A percentile compares a stretch with the other conserved stretches of the same genome.
Conservation (phyloP, 345 rosid species). For the Fremontodendron californicum region DNA sequence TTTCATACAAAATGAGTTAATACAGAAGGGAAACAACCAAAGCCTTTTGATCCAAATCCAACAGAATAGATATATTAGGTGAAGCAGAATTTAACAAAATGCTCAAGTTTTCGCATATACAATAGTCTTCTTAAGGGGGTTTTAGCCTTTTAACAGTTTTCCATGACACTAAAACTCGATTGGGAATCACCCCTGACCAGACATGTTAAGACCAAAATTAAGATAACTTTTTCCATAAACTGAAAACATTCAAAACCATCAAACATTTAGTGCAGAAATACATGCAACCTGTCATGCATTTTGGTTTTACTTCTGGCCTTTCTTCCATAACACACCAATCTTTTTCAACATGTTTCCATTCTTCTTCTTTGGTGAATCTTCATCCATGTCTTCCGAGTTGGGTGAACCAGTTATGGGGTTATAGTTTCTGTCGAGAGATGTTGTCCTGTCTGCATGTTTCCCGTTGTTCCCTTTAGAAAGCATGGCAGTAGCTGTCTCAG, state of each 20-base stretch:
- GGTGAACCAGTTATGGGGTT: slow-evolving; percentile 55
- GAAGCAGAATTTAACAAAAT: not conserved
- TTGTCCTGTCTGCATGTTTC: slow-evolving; percentile 55
- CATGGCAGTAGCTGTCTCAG: slow-evolving; percentile 92
- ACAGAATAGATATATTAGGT: not conserved
- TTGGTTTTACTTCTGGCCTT: slow-evolving; percentile 52
- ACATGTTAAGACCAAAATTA: not conserved
- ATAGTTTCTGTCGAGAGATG: slow-evolving; percentile 50
- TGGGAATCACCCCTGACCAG: not conserved
- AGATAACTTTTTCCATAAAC: not conserved
- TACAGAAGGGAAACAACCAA: no score
- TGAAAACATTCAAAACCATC: not conserved
- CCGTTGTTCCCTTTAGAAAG: slow-evolving; percentile 71
- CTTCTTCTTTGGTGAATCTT: slow-evolving; percentile 88
- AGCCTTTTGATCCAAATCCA: no score
- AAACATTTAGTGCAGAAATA: not conserved
- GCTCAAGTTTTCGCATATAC: not conserved
- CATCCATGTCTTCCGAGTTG: slow-evolving; percentile 69
- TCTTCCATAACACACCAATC: slow-evolving; percentile 88
- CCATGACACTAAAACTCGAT: not conserved
- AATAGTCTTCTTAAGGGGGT: not conserved
- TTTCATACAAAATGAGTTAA: no score
- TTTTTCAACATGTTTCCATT: slow-evolving; percentile 88
- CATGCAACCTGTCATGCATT: not conserved
- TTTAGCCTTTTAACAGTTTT: not conserved